phyloP scores from a whole-genome alignment of 768 basidiomycete genomes.

The Leccinum fibrillosum region DNA sequence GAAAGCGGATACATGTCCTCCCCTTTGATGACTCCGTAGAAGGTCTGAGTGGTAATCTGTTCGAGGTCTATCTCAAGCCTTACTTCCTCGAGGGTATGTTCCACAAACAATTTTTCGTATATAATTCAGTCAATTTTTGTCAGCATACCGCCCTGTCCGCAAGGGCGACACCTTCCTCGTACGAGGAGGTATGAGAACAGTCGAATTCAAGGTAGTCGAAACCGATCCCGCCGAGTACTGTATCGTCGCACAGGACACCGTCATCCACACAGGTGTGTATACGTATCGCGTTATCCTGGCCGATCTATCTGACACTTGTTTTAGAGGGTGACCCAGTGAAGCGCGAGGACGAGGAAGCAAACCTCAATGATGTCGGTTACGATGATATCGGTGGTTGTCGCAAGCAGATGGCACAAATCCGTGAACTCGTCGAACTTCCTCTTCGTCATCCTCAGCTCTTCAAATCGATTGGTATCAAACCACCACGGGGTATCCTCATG shows the following conservation, averaged over 20 bases:
- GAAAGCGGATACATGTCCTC: constrained; percentile 93
- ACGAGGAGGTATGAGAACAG: constrained; percentile 96
- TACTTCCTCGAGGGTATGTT: constrained; percentile 92
- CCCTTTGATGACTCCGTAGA: constrained; percentile 99
- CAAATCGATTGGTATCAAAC: constrained; percentile 99
- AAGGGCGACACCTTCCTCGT: constrained; percentile 99
- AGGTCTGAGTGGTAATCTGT: constrained; percentile 96
- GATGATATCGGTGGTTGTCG: constrained; percentile 99
- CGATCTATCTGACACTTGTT: constrained; percentile 5
- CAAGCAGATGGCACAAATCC: constrained; percentile 99
- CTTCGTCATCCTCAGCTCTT: constrained; percentile 98
- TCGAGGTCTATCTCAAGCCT: constrained; percentile 97
- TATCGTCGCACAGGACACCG: constrained; percentile 98
- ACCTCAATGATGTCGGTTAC: constrained; percentile 95
- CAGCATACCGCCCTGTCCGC: constrained; percentile 90
- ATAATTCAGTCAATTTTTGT: constrained; percentile 5
- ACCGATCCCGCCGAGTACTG: constrained; percentile 98
- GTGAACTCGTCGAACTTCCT: constrained; percentile 97
- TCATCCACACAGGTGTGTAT: constrained; percentile 78
- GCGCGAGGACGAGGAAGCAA: constrained; percentile 97
- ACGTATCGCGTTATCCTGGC: background rate
- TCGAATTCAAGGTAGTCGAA: constrained; percentile 99
- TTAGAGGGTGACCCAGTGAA: constrained; percentile 98
- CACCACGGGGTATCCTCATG: constrained; percentile 98
- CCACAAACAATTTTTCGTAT: background rate